Evolutionary conservation across 176 grass and related monocot species (phyloP).

Genomic region (Bolboschoenus planiculmis): DNA sequence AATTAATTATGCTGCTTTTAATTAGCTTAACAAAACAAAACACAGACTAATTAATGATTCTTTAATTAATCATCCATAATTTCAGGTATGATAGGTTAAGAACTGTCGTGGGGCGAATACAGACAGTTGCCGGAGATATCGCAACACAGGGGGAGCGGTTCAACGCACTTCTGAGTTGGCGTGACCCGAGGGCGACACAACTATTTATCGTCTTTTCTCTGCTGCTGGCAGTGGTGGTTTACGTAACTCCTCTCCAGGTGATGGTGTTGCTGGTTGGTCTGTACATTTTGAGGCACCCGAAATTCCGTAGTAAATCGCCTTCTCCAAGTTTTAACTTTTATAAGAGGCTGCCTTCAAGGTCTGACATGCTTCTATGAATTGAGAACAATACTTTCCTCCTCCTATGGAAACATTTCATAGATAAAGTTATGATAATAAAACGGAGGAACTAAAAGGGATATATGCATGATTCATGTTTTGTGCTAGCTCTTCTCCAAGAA

Average conservation of each 20-base stretch:
- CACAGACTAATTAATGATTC: not conserved
- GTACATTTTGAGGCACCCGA: constrained; percentile 55
- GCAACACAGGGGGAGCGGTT: constrained; percentile 59
- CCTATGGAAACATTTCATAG: not conserved
- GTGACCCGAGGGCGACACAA: constrained; percentile 35
- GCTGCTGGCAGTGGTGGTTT: constrained; percentile 24
- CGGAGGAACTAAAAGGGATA: no score
- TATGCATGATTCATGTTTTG: not conserved
- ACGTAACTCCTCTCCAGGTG: constrained; percentile 51
- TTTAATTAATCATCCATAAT: not conserved
- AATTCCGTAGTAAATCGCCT: constrained; percentile 56
- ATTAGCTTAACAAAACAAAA: not conserved
- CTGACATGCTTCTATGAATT: constrained; percentile 46
- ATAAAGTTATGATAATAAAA: not conserved
- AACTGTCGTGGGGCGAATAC: constrained; percentile 42
- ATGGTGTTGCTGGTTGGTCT: constrained; percentile 33
- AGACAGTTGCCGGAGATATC: constrained; percentile 57
- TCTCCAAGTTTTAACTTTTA: constrained; percentile 56
- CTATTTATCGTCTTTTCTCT: constrained; percentile 43
- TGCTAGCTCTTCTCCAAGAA: not conserved
- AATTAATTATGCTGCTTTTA: no score
- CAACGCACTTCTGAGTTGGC: constrained; percentile 51
- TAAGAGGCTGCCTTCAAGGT: constrained; percentile 53
- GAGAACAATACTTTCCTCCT: not conserved
- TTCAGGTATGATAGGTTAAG: constrained; percentile 60